Conservation (phyloP, 345 rosid genomes). For the Odontarrhena argentea region DNA sequence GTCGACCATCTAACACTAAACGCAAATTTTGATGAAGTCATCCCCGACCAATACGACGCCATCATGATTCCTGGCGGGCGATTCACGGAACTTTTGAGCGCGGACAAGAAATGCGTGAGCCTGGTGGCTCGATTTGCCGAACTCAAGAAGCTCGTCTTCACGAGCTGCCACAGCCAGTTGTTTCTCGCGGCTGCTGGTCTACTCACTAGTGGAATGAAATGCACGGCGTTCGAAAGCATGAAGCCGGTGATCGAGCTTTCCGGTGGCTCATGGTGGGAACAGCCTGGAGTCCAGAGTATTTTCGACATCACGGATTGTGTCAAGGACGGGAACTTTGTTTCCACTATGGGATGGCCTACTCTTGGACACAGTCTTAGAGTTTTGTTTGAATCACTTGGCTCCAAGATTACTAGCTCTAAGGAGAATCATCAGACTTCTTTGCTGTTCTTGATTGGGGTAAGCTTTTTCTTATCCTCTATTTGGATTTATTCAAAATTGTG, state of each 20-base stretch:
- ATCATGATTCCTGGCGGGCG: slow-evolving; percentile 56
- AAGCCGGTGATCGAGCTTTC: slow-evolving; percentile 53
- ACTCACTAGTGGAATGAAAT: slow-evolving; percentile 46
- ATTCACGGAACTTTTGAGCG: slow-evolving; percentile 48
- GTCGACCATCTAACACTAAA: slow-evolving; percentile 52
- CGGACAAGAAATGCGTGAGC: slow-evolving; percentile 44
- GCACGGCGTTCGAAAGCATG: slow-evolving; percentile 57
- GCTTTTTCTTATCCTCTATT: slow-evolving; percentile 21
- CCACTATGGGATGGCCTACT: slow-evolving; percentile 58
- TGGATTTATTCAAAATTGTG: background rate
- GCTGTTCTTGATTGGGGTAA: slow-evolving; percentile 55
- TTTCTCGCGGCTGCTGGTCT: slow-evolving; percentile 52
- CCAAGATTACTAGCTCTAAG: slow-evolving; percentile 31
- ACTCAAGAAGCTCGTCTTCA: slow-evolving; percentile 47
- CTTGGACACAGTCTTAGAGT: slow-evolving; percentile 46
- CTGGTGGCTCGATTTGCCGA: slow-evolving; percentile 44
- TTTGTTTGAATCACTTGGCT: slow-evolving; percentile 52
- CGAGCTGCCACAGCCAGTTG: slow-evolving; percentile 59
- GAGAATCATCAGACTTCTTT: slow-evolving; percentile 35
- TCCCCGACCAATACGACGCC: slow-evolving; percentile 46
- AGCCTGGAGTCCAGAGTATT: slow-evolving; percentile 36
- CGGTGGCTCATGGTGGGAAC: slow-evolving; percentile 59
- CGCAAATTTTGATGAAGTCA: slow-evolving; percentile 46
- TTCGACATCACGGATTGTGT: slow-evolving; percentile 49
- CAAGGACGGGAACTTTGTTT: slow-evolving; percentile 46